These are phyloP conservation scores for Calycina herbarum DNA, from an alignment of 2,329 filamentous ascomycete species.

Conservation along the genomic window DNA sequence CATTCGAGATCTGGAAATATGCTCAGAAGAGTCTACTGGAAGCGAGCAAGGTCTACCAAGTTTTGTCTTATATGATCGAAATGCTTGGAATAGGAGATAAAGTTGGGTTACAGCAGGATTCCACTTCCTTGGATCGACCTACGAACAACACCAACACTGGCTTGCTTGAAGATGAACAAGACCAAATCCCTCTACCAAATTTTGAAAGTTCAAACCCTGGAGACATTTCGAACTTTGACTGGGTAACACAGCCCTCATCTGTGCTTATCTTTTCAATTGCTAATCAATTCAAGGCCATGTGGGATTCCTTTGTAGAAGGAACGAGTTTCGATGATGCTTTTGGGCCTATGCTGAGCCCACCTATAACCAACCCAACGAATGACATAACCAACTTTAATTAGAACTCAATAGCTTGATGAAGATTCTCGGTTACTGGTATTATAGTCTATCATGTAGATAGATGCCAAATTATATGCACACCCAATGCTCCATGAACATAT, in stretches of 20 bases:
- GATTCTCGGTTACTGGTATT: not conserved
- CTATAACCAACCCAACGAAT: not conserved
- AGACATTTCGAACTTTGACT: conserved; percentile 34
- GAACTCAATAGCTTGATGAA: not conserved
- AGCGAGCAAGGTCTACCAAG: conserved; percentile 22
- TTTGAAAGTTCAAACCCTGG: conserved; percentile 10
- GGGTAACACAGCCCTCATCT: conserved; percentile 23
- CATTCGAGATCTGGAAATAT: conserved; percentile 24
- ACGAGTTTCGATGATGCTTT: conserved; percentile 28
- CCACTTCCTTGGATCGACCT: not conserved
- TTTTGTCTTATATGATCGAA: conserved; percentile 24
- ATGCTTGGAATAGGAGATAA: conserved; percentile 18
- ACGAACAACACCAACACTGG: not conserved
- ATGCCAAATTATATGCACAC: too few species aligned
- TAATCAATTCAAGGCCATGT: conserved; percentile 27
- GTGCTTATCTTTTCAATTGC: conserved; percentile 7
- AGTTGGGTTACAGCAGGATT: not conserved
- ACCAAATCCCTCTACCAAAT: not conserved
- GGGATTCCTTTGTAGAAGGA: conserved; percentile 35
- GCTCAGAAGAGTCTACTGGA: conserved; percentile 15
- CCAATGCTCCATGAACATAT: too few species aligned
- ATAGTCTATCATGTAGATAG: too few species aligned
- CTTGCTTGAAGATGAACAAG: not conserved
- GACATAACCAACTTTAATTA: not conserved
- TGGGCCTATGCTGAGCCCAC: conserved; percentile 7